phyloP scores from a whole-genome alignment of 1,284 basidiomycete species.

The Pterulicium gracile region DNA sequence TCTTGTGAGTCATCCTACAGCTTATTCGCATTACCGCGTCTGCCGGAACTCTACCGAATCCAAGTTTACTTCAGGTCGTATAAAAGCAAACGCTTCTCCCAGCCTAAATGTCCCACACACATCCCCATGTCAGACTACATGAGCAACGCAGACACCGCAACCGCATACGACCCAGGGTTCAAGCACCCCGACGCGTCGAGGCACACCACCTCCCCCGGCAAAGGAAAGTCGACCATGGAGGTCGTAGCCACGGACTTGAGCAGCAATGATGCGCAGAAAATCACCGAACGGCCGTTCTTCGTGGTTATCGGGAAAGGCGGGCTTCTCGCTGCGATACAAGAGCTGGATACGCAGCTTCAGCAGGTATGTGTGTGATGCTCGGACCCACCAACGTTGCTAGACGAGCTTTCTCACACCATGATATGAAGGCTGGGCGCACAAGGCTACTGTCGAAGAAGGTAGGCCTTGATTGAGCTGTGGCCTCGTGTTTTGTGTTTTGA shows the following conservation, averaged over 20 bases:
- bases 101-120: not conserved
- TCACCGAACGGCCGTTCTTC: constrained; percentile 52
- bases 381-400: too few relatives aligned
- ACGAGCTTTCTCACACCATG: too few relatives aligned
- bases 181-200: not conserved
- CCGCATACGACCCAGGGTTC: not conserved
- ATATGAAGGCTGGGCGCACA: constrained; percentile 42
- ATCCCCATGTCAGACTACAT: not conserved
- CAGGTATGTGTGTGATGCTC: constrained; percentile 27
- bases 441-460: constrained; percentile 33
- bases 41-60: too few relatives aligned
- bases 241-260: constrained; percentile 15
- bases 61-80: too few relatives aligned
- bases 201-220: constrained; percentile 4
- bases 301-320: constrained; percentile 55
- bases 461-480: too few relatives aligned
- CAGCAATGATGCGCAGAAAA: constrained; percentile 13
- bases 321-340: constrained; percentile 50
- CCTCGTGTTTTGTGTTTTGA: too few relatives aligned
- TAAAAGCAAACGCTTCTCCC: not conserved
- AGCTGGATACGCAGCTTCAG: constrained; percentile 48
- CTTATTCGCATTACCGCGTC: too few relatives aligned
- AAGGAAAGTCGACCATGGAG: constrained; percentile 8
- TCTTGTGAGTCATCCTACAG: too few relatives aligned
- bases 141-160: constrained; percentile 2